A percentile compares a stretch with the other conserved stretches of the same genome.
Evolutionary conservation across 345 rosid species (phyloP).

Genomic region (Trapa bicornis): DNA sequence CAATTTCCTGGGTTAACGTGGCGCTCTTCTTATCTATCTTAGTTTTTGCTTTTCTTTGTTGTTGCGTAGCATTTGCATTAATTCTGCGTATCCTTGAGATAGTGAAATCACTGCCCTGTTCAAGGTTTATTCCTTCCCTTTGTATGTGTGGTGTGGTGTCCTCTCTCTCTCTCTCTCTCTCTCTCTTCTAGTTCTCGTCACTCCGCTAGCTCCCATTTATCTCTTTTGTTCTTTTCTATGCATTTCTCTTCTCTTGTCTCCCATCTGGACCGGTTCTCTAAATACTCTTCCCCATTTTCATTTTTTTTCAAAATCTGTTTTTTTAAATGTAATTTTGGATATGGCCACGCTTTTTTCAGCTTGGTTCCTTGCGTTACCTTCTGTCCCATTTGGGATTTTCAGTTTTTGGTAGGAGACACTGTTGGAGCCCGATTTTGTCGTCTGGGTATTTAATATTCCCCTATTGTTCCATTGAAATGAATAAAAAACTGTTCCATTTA

Average conservation of each 20-base stretch:
- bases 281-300: neutral
- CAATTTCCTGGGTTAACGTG: neutral
- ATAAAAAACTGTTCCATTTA: slow-evolving; percentile 1
- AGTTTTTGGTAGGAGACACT: slow-evolving; percentile 35
- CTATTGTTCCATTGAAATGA: slow-evolving; percentile 5
- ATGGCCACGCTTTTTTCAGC: slow-evolving; percentile 31
- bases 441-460: slow-evolving; percentile 28
- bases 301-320: neutral
- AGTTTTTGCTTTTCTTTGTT: neutral
- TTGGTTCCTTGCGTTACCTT: slow-evolving; percentile 28
- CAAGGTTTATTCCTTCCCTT: slow-evolving; percentile 89
- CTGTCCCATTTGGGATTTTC: slow-evolving; percentile 16
- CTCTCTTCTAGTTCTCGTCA: neutral
- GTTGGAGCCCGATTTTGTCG: slow-evolving; percentile 43
- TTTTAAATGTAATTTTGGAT: neutral
- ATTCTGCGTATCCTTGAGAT: slow-evolving; percentile 30
- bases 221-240: slow-evolving; percentile 26
- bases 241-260: slow-evolving; percentile 23
- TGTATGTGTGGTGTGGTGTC: slow-evolving; percentile 16
- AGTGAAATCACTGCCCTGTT: slow-evolving; percentile 80
- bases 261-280: slow-evolving; percentile 6
- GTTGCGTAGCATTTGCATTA: slow-evolving; percentile 10
- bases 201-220: slow-evolving; percentile 21
- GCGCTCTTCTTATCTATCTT: neutral
- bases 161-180: slow-evolving; percentile 15